Conservation (phyloP, 805 yeast genomes). For the Kregervanrija pseudodelftensis region DNA sequence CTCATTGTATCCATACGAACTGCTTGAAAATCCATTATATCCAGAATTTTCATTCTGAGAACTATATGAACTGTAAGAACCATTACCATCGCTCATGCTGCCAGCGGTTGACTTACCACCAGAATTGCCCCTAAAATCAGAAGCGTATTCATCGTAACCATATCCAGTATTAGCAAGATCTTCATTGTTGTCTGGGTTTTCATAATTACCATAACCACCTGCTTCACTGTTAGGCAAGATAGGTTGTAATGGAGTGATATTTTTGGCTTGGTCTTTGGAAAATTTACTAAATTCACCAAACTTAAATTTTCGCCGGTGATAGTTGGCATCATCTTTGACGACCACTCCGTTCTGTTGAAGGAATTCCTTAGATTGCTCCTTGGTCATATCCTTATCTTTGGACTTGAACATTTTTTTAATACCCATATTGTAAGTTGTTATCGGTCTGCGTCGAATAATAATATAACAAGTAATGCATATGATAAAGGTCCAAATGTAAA, state of each 20-base stretch:
- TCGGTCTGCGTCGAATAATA: too few species aligned
- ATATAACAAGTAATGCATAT: too few species aligned
- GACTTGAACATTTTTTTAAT: constrained; percentile 42
- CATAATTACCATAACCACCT: constrained; percentile 10
- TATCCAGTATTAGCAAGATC: constrained; percentile 19
- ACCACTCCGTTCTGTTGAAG: constrained; percentile 38
- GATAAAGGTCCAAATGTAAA: too few species aligned
- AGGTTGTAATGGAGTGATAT: constrained; percentile 17
- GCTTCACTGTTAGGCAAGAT: constrained; percentile 5
- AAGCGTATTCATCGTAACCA: constrained; percentile 14
- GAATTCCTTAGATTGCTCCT: constrained; percentile 33
- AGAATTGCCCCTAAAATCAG: constrained; percentile 4
- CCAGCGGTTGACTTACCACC: constrained; percentile 3
- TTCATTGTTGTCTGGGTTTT: constrained; percentile 8
- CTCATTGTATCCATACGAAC: too few species aligned
- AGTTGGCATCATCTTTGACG: constrained; percentile 26
- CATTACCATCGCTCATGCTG: background rate
- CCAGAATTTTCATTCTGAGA: too few species aligned
- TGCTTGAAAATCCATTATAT: too few species aligned
- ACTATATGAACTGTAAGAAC: background rate
- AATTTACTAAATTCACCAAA: constrained; percentile 42
- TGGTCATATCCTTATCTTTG: constrained; percentile 37
- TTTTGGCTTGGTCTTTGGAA: constrained; percentile 33
- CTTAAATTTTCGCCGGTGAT: constrained; percentile 30
- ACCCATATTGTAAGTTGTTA: constrained; percentile 31